phyloP scores from a whole-genome alignment of 2,329 filamentous ascomycete species.

The Periconia sp. region DNA sequence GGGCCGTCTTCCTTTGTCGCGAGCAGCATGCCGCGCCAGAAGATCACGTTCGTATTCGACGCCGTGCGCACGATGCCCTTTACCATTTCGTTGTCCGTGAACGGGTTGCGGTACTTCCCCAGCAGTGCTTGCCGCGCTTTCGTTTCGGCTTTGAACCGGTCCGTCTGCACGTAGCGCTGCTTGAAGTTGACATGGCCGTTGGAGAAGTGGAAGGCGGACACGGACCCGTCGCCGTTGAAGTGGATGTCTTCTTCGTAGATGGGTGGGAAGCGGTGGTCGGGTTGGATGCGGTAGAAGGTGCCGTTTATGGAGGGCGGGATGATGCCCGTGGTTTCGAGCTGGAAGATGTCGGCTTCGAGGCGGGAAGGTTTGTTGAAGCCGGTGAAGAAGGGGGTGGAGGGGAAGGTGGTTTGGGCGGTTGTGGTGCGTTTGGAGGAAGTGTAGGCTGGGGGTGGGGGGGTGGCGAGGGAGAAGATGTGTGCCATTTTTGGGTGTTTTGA shows the following conservation, averaged over 20 bases:
- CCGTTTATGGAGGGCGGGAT: constrained; percentile 49
- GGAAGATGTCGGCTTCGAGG: constrained; percentile 44
- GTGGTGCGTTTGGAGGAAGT: constrained; percentile 20
- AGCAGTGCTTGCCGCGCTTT: constrained; percentile 49
- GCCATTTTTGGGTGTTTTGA: constrained; percentile 20
- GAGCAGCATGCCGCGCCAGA: constrained; percentile 58
- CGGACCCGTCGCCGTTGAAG: constrained; percentile 49
- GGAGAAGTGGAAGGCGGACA: constrained; percentile 47
- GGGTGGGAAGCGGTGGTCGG: constrained; percentile 56
- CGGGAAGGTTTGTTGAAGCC: constrained; percentile 46
- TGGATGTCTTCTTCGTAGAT: constrained; percentile 58
- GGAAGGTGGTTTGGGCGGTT: constrained; percentile 35
- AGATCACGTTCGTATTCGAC: constrained; percentile 62
- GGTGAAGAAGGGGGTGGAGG: constrained; percentile 37
- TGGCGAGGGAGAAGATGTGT: constrained; percentile 36
- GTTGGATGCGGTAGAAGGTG: constrained; percentile 49
- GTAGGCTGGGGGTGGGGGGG: constrained; percentile 26
- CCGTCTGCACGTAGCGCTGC: constrained; percentile 47
- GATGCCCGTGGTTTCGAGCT: constrained; percentile 43
- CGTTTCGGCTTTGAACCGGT: constrained; percentile 45
- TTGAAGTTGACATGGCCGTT: constrained; percentile 48
- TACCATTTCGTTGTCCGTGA: constrained; percentile 58
- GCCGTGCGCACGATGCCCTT: constrained; percentile 59
- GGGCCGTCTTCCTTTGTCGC: constrained; percentile 54
- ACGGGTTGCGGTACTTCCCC: constrained; percentile 60